A percentile compares a stretch with the other conserved stretches of the same genome.
Evolutionary conservation across 2,329 filamentous ascomycete genomes (phyloP).

Genomic region (Plenodomus lindquistii): DNA sequence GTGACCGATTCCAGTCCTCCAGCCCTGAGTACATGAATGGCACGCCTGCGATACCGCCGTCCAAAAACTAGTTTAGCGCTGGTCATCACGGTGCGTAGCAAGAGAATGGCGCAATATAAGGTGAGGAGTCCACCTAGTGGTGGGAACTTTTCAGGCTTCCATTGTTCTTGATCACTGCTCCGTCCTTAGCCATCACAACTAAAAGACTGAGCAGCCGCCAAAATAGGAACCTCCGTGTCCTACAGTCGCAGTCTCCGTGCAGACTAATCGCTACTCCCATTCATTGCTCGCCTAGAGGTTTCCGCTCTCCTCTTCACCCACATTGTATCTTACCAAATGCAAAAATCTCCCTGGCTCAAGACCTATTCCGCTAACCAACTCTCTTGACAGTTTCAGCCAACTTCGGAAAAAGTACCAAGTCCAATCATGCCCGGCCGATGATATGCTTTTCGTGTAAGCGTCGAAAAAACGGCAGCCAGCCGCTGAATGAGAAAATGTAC

Average conservation of each 20-base stretch:
- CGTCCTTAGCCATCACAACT: constrained; percentile 2
- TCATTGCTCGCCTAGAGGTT: constrained; percentile 38
- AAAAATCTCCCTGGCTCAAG: constrained; percentile 39
- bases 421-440: constrained; percentile 43
- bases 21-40: constrained; percentile 13
- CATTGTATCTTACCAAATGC: constrained; percentile 38
- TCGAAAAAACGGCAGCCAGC: constrained; percentile 44
- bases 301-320: constrained; percentile 39
- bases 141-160: constrained; percentile 25
- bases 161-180: background rate
- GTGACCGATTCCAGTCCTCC: background rate
- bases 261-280: constrained; percentile 36
- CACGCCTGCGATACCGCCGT: constrained; percentile 1
- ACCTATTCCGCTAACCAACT: constrained; percentile 41
- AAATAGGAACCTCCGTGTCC: constrained; percentile 26
- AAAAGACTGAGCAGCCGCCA: constrained; percentile 15
- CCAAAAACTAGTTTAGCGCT: constrained; percentile 13
- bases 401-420: constrained; percentile 39
- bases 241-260: constrained; percentile 27
- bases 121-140: constrained; percentile 25
- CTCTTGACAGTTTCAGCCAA: constrained; percentile 38
- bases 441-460: constrained; percentile 44
- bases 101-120: constrained; percentile 12
- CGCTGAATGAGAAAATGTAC: constrained; percentile 47
- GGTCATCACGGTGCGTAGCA: constrained; percentile 16